Conservation (phyloP, 495 filamentous ascomycete genomes). For the Trichoderma erinaceum region DNA sequence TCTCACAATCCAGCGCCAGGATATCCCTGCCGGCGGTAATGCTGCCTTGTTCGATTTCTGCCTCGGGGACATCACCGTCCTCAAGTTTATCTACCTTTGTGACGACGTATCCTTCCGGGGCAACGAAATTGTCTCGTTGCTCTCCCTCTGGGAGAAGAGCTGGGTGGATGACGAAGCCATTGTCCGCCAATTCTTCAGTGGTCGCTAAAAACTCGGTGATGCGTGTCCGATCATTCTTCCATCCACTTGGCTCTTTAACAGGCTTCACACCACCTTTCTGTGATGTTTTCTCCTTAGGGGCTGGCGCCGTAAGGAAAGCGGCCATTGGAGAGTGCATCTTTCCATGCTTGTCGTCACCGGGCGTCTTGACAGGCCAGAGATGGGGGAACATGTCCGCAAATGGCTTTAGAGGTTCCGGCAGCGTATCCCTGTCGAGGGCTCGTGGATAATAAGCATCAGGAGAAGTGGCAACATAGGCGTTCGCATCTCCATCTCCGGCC, state of each 20-base stretch:
- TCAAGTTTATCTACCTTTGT: constrained; percentile 59
- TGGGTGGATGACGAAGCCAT: constrained; percentile 76
- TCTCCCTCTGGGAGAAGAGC: constrained; percentile 48
- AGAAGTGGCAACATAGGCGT: constrained; percentile 31
- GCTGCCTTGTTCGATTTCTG: constrained; percentile 69
- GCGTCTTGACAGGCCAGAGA: constrained; percentile 81
- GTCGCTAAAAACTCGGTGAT: constrained; percentile 71
- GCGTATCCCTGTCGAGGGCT: constrained; percentile 49
- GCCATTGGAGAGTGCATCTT: constrained; percentile 79
- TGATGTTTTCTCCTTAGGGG: constrained; percentile 53
- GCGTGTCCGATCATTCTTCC: constrained; percentile 63
- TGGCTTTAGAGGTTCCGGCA: constrained; percentile 59
- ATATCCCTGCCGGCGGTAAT: constrained; percentile 78
- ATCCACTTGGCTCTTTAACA: constrained; percentile 52
- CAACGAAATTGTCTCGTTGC: constrained; percentile 35
- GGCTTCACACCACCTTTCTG: constrained; percentile 49
- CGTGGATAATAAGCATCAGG: constrained; percentile 70
- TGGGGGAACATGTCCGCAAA: constrained; percentile 79
- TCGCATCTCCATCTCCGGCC: constrained; percentile 27
- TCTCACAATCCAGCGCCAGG: constrained; percentile 87
- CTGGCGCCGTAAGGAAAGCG: constrained; percentile 61
- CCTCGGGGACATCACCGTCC: constrained; percentile 59
- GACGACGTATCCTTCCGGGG: constrained; percentile 75
- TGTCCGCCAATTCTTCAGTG: constrained; percentile 67
- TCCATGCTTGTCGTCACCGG: constrained; percentile 73